A percentile compares a stretch with the other conserved stretches of the same genome.
phyloP scores from a whole-genome alignment of 768 basidiomycete species.

The Favolaschia claudopus region DNA sequence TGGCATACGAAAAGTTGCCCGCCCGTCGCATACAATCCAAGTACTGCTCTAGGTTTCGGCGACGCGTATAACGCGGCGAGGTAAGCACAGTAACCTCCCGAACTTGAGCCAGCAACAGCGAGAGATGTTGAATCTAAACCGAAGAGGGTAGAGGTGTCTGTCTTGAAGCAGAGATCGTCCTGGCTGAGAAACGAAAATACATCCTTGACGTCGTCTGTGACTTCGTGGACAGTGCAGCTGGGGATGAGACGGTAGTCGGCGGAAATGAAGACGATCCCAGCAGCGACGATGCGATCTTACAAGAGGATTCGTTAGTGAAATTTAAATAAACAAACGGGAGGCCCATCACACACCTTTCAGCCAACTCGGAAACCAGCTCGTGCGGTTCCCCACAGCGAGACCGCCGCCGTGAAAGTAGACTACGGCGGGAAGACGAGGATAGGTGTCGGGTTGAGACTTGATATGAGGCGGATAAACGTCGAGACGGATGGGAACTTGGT shows the following conservation, averaged over 20 bases:
- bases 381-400: constrained; percentile 63
- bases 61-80: constrained; percentile 61
- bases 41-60: constrained; percentile 61
- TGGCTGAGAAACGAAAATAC: constrained; percentile 55
- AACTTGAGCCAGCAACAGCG: constrained; percentile 63
- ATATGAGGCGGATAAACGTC: constrained; percentile 42
- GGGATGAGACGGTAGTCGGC: constrained; percentile 70
- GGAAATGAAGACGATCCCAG: constrained; percentile 66
- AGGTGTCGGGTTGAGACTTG: constrained; percentile 12
- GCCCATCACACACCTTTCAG: constrained; percentile 52
- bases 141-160: constrained; percentile 27
- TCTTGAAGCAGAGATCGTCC: constrained; percentile 26
- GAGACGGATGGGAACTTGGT: constrained; percentile 32
- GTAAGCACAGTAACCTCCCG: constrained; percentile 71
- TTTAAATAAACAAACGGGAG: background rate
- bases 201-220: constrained; percentile 65
- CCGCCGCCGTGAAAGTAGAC: constrained; percentile 65
- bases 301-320: background rate
- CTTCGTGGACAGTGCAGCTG: constrained; percentile 61
- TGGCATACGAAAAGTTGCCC: constrained; percentile 57
- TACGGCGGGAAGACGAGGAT: constrained; percentile 40
- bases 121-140: constrained; percentile 53
- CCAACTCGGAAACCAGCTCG: constrained; percentile 75
- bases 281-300: constrained; percentile 52
- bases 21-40: constrained; percentile 72